Evolutionary conservation across 1,284 basidiomycete genomes (phyloP).

Genomic region (Ustilago cynodontis): DNA sequence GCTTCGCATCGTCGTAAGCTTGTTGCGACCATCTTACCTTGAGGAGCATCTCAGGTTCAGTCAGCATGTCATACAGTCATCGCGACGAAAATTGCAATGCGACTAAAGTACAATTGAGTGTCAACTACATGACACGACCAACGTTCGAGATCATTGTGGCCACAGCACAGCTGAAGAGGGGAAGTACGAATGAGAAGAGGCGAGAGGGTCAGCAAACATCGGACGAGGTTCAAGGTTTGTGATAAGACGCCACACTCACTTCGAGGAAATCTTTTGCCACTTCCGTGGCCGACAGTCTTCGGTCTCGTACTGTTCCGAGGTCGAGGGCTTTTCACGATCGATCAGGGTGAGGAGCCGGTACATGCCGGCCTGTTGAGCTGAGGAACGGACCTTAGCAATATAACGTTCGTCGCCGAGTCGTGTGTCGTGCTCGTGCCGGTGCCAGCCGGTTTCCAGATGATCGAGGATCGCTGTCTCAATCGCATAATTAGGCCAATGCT

Average conservation of each 20-base stretch:
- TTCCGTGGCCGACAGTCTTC: conserved; percentile 3
- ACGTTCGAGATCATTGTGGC: background rate
- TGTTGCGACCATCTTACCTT: conserved; percentile 82
- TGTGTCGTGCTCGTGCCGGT: background rate
- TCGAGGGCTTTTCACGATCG: background rate
- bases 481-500: background rate
- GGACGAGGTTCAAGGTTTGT: background rate
- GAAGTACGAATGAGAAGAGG: background rate
- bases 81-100: background rate
- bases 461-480: conserved; percentile 2
- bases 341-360: background rate
- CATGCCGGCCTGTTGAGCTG: background rate
- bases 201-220: background rate
- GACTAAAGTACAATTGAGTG: background rate
- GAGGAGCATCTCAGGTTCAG: background rate
- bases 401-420: background rate
- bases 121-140: background rate
- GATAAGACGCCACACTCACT: background rate
- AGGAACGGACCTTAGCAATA: background rate
- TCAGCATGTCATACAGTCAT: conserved; percentile 1
- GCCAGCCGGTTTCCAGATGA: background rate
- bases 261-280: conserved; percentile 7
- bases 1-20: conserved; percentile 77
- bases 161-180: conserved; percentile 1
- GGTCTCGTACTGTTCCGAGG: background rate